Conservation (phyloP, 305 asterid species). For the Fraxinus nigra region DNA sequence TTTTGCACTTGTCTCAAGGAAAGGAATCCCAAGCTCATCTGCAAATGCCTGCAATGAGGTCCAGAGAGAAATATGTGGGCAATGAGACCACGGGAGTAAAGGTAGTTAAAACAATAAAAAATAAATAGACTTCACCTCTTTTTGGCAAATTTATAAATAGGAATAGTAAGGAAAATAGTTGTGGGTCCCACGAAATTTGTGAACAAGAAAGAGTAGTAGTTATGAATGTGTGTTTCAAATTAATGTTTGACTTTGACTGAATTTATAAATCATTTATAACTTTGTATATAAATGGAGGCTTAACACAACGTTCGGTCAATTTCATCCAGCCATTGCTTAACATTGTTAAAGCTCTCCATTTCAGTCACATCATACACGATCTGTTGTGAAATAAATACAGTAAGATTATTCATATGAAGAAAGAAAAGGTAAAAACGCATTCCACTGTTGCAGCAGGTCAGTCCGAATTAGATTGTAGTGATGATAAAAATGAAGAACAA, state of each 20-base stretch:
- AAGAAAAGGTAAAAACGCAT: neutral
- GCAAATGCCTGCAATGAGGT: constrained; percentile 67
- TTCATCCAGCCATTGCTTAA: constrained; percentile 9
- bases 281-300: neutral
- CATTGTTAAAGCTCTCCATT: constrained; percentile 22
- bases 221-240: neutral
- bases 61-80: neutral
- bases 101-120: neutral
- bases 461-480: constrained; percentile 48
- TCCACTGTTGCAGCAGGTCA: constrained; percentile 71
- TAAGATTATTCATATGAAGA: neutral
- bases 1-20: constrained; percentile 95
- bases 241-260: neutral
- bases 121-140: neutral
- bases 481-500: constrained; percentile 55
- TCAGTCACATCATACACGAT: constrained; percentile 18
- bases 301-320: neutral
- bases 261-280: too few relatives aligned
- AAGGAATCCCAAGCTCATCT: constrained; percentile 89
- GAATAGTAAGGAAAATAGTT: neutral
- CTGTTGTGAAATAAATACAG: neutral
- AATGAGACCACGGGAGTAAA: neutral
- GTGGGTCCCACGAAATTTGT: neutral
- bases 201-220: too few relatives aligned
- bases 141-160: too few relatives aligned